phyloP scores from a whole-genome alignment of 73 alveolate species.

The Paramecium bursaria region DNA sequence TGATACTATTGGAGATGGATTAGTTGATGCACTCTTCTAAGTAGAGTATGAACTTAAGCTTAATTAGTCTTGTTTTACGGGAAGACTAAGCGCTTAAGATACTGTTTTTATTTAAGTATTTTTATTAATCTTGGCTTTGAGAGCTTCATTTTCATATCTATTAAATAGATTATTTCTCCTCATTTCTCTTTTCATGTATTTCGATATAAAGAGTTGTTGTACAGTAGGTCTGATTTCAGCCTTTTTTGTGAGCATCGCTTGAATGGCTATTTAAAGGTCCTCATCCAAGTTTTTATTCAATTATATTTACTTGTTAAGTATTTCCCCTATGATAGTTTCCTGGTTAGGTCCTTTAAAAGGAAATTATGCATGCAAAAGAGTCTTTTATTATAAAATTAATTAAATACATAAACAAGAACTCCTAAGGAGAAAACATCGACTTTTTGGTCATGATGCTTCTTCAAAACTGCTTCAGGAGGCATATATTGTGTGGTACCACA shows the following conservation, averaged over 20 bases:
- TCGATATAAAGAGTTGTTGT: slow-evolving; percentile 1
- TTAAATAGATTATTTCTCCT: slow-evolving; percentile 2
- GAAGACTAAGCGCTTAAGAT: too few relatives aligned
- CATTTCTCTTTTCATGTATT: slow-evolving; percentile 32
- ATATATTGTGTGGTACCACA: slow-evolving; percentile 89
- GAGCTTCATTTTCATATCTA: slow-evolving; percentile 33
- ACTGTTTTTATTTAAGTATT: too few relatives aligned
- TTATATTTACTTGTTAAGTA: neutral
- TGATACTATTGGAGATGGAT: neutral
- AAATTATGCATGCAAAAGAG: neutral
- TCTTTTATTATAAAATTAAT: neutral
- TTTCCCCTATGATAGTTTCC: neutral
- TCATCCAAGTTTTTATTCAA: neutral
- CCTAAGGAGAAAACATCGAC: slow-evolving; percentile 91
- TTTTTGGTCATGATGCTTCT: slow-evolving; percentile 77
- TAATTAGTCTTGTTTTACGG: too few relatives aligned
- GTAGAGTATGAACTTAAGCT: neutral
- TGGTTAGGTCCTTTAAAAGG: slow-evolving; percentile 5
- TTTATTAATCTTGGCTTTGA: too few relatives aligned
- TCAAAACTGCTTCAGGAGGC: slow-evolving; percentile 91
- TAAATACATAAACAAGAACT: slow-evolving; percentile 72
- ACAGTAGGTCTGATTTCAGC: slow-evolving; percentile 3
- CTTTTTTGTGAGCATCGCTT: slow-evolving; percentile 20
- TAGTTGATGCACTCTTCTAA: neutral
- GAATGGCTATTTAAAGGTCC: slow-evolving; percentile 4